These are phyloP conservation scores for Bruguiera gymnorhiza DNA, from an alignment of 345 rosid genomes.

Conservation along the genomic window DNA sequence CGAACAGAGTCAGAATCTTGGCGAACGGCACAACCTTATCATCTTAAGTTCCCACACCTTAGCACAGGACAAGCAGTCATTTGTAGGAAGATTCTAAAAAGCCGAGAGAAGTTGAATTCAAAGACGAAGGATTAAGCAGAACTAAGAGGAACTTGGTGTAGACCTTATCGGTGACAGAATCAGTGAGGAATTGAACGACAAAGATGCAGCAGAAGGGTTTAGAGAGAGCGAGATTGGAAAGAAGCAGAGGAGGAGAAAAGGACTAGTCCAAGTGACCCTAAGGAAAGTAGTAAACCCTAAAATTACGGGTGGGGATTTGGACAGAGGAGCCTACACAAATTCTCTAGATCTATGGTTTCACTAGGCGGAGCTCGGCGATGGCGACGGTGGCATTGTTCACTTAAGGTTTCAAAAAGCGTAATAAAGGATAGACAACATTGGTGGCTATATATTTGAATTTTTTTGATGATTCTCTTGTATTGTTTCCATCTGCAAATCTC, in stretches of 20 bases:
- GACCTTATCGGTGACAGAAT: conserved; percentile 75
- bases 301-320: conserved; percentile 50
- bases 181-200: conserved; percentile 54
- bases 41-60: conserved; percentile 18
- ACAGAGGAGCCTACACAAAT: conserved; percentile 76
- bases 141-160: conserved; percentile 47
- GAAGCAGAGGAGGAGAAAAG: conserved; percentile 15
- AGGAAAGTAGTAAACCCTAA: conserved; percentile 84
- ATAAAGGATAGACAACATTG: too few species aligned
- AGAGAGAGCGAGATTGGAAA: conserved; percentile 29
- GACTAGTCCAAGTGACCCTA: conserved; percentile 80
- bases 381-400: conserved; percentile 1
- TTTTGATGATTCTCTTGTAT: too few species aligned
- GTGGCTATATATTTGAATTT: too few species aligned
- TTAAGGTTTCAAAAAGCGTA: not conserved
- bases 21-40: conserved; percentile 57
- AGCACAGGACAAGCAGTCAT: not conserved
- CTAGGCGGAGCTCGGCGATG: conserved; percentile 22
- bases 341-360: conserved; percentile 69
- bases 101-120: not conserved
- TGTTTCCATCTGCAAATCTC: too few species aligned
- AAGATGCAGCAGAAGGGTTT: conserved; percentile 46
- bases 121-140: conserved; percentile 16
- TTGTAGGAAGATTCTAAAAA: conserved; percentile 12
- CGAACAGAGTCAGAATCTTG: conserved; percentile 75